These are phyloP conservation scores for Aristolochia fimbriata DNA, from an alignment of 164 flowering plant genomes.

Conservation along the genomic window DNA sequence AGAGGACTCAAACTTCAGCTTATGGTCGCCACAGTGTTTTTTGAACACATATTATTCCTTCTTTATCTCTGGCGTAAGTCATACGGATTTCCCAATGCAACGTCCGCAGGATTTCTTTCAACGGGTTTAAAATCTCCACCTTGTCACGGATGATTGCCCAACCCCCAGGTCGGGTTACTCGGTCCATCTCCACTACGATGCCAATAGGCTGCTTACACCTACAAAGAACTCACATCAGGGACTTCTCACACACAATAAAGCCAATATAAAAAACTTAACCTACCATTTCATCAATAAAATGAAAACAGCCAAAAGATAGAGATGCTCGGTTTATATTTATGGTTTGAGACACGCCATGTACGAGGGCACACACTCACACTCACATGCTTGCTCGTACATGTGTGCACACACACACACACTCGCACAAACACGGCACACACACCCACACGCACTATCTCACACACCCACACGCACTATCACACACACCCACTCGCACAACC, in stretches of 20 bases:
- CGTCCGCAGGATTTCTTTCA: conserved; percentile 61
- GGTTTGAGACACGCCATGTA: no score
- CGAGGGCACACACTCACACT: no score
- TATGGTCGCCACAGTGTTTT: conserved; percentile 81
- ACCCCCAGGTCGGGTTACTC: conserved; percentile 78
- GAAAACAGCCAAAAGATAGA: not conserved
- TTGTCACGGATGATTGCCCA: conserved; percentile 82
- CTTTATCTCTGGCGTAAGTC: conserved; percentile 60
- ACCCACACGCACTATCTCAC: no score
- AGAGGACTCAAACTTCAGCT: not conserved
- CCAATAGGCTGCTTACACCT: conserved; percentile 78
- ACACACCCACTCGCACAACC: no score
- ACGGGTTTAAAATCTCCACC: conserved; percentile 58
- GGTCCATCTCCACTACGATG: conserved; percentile 90
- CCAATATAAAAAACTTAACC: not conserved
- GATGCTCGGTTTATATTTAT: no score
- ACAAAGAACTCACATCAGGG: conserved; percentile 8
- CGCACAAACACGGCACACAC: no score
- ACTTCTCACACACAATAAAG: not conserved
- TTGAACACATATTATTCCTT: conserved; percentile 76
- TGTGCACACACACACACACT: no score
- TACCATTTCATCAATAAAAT: not conserved
- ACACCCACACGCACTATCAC: no score
- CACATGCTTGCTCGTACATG: no score
- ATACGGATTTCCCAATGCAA: conserved; percentile 83